These are phyloP conservation scores for Chaetomium cochliodes DNA, from an alignment of 495 filamentous ascomycete species.

Conservation along the genomic window DNA sequence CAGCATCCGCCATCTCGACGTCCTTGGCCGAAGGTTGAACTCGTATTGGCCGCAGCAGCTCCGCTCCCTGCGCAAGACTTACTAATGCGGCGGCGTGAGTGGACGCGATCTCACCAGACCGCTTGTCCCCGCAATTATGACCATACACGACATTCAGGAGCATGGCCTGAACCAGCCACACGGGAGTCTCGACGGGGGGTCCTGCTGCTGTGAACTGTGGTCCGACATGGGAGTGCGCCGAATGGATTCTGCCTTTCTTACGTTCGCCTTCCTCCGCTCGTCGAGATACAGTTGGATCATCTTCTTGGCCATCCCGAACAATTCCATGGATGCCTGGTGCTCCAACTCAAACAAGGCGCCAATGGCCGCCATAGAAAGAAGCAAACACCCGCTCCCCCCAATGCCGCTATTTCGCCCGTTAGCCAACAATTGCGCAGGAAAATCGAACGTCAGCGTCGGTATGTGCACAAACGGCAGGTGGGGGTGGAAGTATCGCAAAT, in stretches of 20 bases:
- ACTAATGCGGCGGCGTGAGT: constrained; percentile 90
- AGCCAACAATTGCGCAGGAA: constrained; percentile 62
- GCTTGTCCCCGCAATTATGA: constrained; percentile 91
- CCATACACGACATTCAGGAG: constrained; percentile 95
- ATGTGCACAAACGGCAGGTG: constrained; percentile 93
- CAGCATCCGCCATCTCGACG: constrained; percentile 49
- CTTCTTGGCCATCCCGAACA: constrained; percentile 92
- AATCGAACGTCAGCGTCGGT: constrained; percentile 88
- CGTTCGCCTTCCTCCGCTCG: constrained; percentile 85
- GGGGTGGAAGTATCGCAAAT: constrained; percentile 92
- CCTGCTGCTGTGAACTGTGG: constrained; percentile 52
- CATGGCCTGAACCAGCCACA: constrained; percentile 99
- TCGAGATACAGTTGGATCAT: constrained; percentile 94
- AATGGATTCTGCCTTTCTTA: constrained; percentile 69
- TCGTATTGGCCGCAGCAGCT: constrained; percentile 59
- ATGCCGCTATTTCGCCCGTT: constrained; percentile 63
- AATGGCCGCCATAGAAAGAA: constrained; percentile 94
- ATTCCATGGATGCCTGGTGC: constrained; percentile 69
- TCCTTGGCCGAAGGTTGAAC: constrained; percentile 39
- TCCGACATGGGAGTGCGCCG: constrained; percentile 56
- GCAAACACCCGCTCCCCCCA: constrained; percentile 84
- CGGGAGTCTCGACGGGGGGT: constrained; percentile 73
- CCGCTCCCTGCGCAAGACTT: constrained; percentile 83
- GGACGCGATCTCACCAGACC: constrained; percentile 82
- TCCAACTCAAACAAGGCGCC: constrained; percentile 94